Evolutionary conservation across 2,329 filamentous ascomycete species (phyloP).

Genomic region (Aspergillus amoenus): DNA sequence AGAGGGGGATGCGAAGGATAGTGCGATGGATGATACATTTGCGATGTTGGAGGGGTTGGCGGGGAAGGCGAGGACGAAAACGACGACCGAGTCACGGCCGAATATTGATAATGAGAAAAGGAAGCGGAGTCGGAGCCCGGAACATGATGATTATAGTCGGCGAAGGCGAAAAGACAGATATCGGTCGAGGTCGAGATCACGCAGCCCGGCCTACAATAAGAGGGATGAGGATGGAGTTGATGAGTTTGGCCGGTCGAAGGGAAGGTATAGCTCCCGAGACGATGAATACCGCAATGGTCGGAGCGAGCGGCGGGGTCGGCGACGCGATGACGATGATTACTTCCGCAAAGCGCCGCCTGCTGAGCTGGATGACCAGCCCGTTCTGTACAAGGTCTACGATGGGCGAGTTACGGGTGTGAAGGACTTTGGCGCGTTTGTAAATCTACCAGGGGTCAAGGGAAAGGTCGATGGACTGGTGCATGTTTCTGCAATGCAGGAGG

Average conservation of each 20-base stretch:
- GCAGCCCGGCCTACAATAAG: constrained; percentile 41
- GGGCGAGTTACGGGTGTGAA: constrained; percentile 90
- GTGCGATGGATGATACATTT: constrained; percentile 88
- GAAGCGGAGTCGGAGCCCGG: constrained; percentile 56
- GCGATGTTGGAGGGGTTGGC: constrained; percentile 86
- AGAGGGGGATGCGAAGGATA: constrained; percentile 48
- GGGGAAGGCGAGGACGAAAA: constrained; percentile 54
- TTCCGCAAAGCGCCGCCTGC: constrained; percentile 66
- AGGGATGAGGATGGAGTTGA: constrained; percentile 54
- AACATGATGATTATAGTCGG: constrained; percentile 50
- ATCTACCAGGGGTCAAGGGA: constrained; percentile 79
- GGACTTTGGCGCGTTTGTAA: constrained; percentile 94
- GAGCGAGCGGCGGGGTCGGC: constrained; percentile 41
- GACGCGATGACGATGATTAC: constrained; percentile 52
- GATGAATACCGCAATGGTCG: constrained; percentile 43
- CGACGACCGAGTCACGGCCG: constrained; percentile 25
- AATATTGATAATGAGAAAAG: constrained; percentile 42
- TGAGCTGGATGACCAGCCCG: constrained; percentile 77
- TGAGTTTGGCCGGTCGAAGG: constrained; percentile 56
- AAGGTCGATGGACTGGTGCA: constrained; percentile 93
- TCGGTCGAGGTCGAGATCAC: constrained; percentile 55
- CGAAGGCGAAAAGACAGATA: constrained; percentile 43
- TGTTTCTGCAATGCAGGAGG: constrained; percentile 82
- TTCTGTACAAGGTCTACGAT: constrained; percentile 84
- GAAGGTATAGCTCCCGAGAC: constrained; percentile 36